Evolutionary conservation across 768 basidiomycete species (phyloP), one percentile per base, ranked within the genome.

Genomic region (Ramaria sp.): DNA sequence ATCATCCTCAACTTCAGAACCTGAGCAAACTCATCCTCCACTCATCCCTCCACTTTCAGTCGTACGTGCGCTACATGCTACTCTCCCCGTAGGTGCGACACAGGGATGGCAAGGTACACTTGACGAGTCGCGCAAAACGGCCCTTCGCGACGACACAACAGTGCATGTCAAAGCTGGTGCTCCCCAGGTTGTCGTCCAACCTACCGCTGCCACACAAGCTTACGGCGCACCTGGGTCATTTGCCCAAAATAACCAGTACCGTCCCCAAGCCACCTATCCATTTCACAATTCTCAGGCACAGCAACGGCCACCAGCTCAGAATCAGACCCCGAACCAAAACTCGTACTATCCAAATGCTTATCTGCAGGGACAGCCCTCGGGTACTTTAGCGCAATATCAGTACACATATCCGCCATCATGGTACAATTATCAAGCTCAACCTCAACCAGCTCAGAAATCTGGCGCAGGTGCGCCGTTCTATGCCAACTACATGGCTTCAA

Each of bases 21-120:
- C n/a, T 37, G 22, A 7, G 37, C 71, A 74, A 47, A 66, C 67
- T 51, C 60, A 71, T 24, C 64, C 71, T 1, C 74, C 82, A 1
- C 71, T 92, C 34, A 63, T 82, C 9, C 90, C 89, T 3, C 75
- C 87, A 0, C 68, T 83, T 7, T 70, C 80, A 27, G 69, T 81
- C 56, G 76, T 91, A n/a, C 84, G 78, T 61, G 82, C 78, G 63
- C 75, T 92, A 2, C 84, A 88, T 62, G 80, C 76, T 20, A 85
- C 86, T 1, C 72, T 91, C 2, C 85, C 83, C 1, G 65, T 78
- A 24, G 74, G 75, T 9, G 75, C 83, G 15, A 72, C 79, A 2
- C 71, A 73, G 57, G 84, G 87, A 20, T 91, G 88, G 88, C 72
- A 81, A 62, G 88, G 88, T 37, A 90, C 82, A 2, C 75, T 91